A percentile compares a stretch with the other conserved stretches of the same genome.
phyloP scores from a whole-genome alignment of 2,329 filamentous ascomycete species.

The Fusarium keratoplasticum region DNA sequence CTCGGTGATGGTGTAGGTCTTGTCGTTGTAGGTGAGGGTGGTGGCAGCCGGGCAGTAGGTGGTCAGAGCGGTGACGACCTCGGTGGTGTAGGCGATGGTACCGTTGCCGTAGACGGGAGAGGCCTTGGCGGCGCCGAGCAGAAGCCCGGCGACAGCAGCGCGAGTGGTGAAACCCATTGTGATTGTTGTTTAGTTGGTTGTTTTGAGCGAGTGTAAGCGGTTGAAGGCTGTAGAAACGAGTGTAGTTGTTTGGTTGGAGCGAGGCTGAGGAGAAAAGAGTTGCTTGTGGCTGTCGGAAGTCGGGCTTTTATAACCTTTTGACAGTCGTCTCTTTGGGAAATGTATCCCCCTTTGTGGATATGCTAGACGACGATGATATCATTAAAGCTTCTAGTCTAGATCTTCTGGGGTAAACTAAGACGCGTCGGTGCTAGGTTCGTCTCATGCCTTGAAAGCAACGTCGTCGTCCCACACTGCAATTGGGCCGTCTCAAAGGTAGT shows the following conservation, averaged over 20 bases:
- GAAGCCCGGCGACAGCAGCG: slow-evolving; percentile 28
- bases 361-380: neutral
- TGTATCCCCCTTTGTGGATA: neutral
- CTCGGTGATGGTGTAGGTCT: slow-evolving; percentile 74
- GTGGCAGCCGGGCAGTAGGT: slow-evolving; percentile 76
- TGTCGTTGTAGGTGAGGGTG: slow-evolving; percentile 66
- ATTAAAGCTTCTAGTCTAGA: neutral
- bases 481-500: neutral
- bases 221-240: neutral
- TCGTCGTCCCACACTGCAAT: neutral
- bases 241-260: neutral
- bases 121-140: slow-evolving; percentile 31
- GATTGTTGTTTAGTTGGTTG: slow-evolving; percentile 9
- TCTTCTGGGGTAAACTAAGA: neutral
- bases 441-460: neutral
- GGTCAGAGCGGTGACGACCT: slow-evolving; percentile 71
- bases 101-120: slow-evolving; percentile 35
- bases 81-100: slow-evolving; percentile 65
- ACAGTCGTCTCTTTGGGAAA: neutral
- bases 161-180: slow-evolving; percentile 39
- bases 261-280: neutral
- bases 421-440: neutral
- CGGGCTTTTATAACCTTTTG: neutral
- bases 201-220: neutral
- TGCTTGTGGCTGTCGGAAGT: neutral